Evolutionary conservation across 2,329 filamentous ascomycete species (phyloP).

Genomic region (Colletotrichum tropicicola): DNA sequence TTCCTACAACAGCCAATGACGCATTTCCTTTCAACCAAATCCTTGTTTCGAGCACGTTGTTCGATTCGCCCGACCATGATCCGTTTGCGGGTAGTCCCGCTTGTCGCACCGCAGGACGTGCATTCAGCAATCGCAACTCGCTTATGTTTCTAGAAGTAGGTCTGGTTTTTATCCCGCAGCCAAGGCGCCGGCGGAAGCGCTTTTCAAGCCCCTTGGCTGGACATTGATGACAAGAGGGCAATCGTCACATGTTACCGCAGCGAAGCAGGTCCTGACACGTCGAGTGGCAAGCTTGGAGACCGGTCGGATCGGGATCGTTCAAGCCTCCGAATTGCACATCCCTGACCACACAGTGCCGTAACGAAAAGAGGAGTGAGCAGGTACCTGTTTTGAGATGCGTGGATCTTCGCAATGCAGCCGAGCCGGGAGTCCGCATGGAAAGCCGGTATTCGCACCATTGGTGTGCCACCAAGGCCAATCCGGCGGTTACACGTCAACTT

Average conservation of each 20-base stretch:
- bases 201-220: too few relatives aligned
- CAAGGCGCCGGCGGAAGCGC: too few relatives aligned
- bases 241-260: background rate
- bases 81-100: constrained; percentile 10
- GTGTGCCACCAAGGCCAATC: background rate
- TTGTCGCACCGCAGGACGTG: background rate
- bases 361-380: too few relatives aligned
- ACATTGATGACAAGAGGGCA: background rate
- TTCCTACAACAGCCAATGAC: too few relatives aligned
- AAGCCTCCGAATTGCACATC: background rate
- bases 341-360: background rate
- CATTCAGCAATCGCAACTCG: background rate
- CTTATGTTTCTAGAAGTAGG: too few relatives aligned
- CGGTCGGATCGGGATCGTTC: background rate
- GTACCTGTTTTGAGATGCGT: background rate
- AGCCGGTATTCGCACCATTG: background rate
- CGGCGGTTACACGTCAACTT: background rate
- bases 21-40: too few relatives aligned
- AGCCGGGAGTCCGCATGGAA: background rate
- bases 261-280: background rate
- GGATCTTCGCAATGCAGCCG: background rate
- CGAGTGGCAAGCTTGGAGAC: background rate
- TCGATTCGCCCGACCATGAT: background rate
- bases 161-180: too few relatives aligned
- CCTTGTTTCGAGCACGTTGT: background rate